Evolutionary conservation across 768 basidiomycete species (phyloP), one percentile per base, ranked within the genome.

Genomic region (Boletus sp.): DNA sequence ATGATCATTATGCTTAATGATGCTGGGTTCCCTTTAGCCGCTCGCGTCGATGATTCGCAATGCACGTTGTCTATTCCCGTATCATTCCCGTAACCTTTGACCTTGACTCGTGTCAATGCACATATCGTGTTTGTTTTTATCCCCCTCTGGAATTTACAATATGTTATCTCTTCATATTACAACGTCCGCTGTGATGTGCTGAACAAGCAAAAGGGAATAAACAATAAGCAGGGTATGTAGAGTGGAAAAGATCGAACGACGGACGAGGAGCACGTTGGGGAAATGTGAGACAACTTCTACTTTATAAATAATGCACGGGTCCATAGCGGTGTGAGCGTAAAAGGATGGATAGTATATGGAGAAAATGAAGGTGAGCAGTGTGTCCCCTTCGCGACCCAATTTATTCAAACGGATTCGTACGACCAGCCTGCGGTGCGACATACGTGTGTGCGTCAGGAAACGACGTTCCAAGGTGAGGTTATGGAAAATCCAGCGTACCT

Each of bases 401-500:
- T 63, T 64, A 79, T 60, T 80, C 78, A 38, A 80, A 74, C 2
- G 79, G 79, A 70, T 91, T 91, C 30, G 88, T 90, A 55, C 84
- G 81, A 51, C 85, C 88, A 49, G 87, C 84, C 88, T 90, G 47
- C 42, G 53, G 19, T 25, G 14, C 3, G n/a, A 23, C 41, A 32
- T 40, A 29, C 25, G 33, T 27, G 19, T 23, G 23, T 25, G 10
- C n/a, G 5, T 47, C 21, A 62, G 50, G n/a, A 13, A 21, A 48
- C 9, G 19, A n/a, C 4, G n/a, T 34, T 35, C 19, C 19, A 33
- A 29, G 23, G 25, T 7, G 23, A 48, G 7, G 30, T 29, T 14
- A 15, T n/a, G 4, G 32, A 0, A 21, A 43, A n/a, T 25, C 51
- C 27, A 1, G 67, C 76, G 39, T 64, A 85, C 88, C 80, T 91